A percentile compares a stretch with the other conserved stretches of the same genome.
phyloP scores from a whole-genome alignment of 202 grass and related monocot species.

The Zoysia matrella region DNA sequence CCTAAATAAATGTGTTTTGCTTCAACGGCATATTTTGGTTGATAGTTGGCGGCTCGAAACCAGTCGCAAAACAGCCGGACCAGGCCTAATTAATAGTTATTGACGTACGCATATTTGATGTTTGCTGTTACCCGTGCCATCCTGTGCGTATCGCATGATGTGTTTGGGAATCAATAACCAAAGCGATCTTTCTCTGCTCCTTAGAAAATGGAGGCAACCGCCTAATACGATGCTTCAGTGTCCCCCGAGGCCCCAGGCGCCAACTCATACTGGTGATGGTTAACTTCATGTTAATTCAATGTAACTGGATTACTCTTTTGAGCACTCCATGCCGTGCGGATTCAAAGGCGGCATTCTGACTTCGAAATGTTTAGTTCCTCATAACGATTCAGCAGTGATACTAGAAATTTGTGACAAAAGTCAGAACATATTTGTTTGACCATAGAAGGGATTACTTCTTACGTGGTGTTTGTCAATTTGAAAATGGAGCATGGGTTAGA shows the following conservation, averaged over 20 bases:
- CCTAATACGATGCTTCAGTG: not conserved
- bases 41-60: slow-evolving; percentile 20
- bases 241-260: too few relatives aligned
- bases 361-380: not conserved
- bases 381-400: not conserved
- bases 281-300: not conserved
- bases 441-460: not conserved
- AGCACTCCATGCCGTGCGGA: not conserved
- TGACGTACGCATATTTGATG: not conserved
- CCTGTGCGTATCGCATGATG: not conserved
- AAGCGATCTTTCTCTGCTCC: not conserved
- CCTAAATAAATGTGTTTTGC: slow-evolving; percentile 2
- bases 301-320: too few relatives aligned
- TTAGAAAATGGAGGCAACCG: not conserved
- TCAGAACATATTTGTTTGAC: not conserved
- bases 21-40: slow-evolving; percentile 35
- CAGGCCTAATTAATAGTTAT: not conserved
- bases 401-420: not conserved
- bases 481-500: too few relatives aligned
- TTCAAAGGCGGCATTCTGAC: not conserved
- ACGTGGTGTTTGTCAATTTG: too few relatives aligned
- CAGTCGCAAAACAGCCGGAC: not conserved
- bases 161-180: not conserved
- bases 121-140: slow-evolving; percentile 15
- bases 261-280: not conserved